Base-by-base conservation (phyloP, 495 filamentous ascomycete genomes). In the Penicillium herquei region DNA sequence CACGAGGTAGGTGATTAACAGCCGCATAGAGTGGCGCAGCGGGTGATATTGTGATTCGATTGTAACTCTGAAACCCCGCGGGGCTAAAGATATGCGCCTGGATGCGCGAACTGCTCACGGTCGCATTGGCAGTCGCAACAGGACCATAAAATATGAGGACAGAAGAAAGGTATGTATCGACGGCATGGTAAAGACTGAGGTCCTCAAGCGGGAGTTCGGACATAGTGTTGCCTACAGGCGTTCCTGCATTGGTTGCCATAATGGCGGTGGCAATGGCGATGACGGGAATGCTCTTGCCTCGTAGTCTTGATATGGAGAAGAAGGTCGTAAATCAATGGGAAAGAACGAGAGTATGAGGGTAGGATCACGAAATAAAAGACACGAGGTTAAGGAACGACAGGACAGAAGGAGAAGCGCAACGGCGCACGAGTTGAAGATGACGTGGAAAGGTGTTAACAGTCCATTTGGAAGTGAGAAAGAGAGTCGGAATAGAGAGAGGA, bases 21-120 rank as follows among this genome's bases (percentile, higher is more conserved):
- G 91, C 92, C 54, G 85, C 84, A 69, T 97, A 98, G 56, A 95
- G 84, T n/a, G 94, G 86, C n/a, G 93, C 96, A 53, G 86, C 92
- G 18, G 92, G 93, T 18, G 94, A 94, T 50, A 97, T 84, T 11
- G 90, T 93, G 58, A 98, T 83, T 60, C 94, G 90, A 55, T 89
- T 85, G 68, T 91, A 98, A 51, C 87, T 90, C 57, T 88, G 85
- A 52, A 93, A 87, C 48, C 94, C 94, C 43, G 90, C 93, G 3
- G 90, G 83, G 51, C 88, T 88, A 76, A 93, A 90, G 70, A 98
- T 80, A 72, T 97, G 91, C 54, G 91, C 84, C 76, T 97, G 93
- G 57, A 97, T 91, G 57, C 93, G 87, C 43, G 91, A 94, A 71
- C 85, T 92, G 74, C 87, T 94, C 55, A 87, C 83, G 40, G 88